A percentile compares a stretch with the other conserved stretches of the same genome.
These are phyloP conservation scores for Mallotus repandus DNA, from an alignment of 441 rosid species.

Conservation along the genomic window DNA sequence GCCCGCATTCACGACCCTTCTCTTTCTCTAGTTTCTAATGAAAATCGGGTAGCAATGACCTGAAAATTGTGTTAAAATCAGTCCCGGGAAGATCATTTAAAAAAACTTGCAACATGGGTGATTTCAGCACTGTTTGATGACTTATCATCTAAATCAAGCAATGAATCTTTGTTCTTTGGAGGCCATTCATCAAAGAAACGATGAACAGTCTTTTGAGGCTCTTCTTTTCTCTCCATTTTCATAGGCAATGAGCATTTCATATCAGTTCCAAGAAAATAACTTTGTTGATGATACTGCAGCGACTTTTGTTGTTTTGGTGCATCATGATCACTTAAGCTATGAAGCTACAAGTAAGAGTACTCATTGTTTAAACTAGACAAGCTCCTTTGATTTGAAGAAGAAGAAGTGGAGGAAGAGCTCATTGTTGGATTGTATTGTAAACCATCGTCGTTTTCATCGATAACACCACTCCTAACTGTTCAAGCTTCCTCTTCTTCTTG, in stretches of 20 bases:
- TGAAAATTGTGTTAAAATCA: slow-evolving; percentile 27
- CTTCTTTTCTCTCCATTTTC: slow-evolving; percentile 40
- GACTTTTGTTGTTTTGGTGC: slow-evolving; percentile 40
- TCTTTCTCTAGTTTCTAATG: slow-evolving; percentile 1
- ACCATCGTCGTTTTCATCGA: no score
- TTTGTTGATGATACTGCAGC: slow-evolving; percentile 25
- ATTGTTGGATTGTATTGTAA: no score
- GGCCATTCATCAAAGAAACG: slow-evolving; percentile 94
- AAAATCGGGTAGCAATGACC: slow-evolving; percentile 16
- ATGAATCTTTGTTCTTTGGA: slow-evolving; percentile 55
- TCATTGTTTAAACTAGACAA: slow-evolving; percentile 43
- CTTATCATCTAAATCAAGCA: slow-evolving; percentile 65
- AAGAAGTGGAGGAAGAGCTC: slow-evolving; percentile 49
- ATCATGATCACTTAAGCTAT: slow-evolving; percentile 38
- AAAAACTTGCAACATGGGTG: slow-evolving; percentile 21
- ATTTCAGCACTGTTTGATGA: slow-evolving; percentile 42
- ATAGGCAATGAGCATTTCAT: slow-evolving; percentile 32
- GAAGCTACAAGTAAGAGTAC: slow-evolving; percentile 66
- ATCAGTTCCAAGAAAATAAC: slow-evolving; percentile 44
- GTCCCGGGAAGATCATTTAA: slow-evolving; percentile 28
- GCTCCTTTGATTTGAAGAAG: slow-evolving; percentile 56
- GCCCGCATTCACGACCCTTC: background rate
- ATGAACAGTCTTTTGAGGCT: slow-evolving; percentile 67
- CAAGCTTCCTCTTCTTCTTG: slow-evolving; percentile 34
- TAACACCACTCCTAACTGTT: slow-evolving; percentile 31